Conservation (phyloP, 495 filamentous ascomycete species). For the Aspergillus olivimuriae region DNA sequence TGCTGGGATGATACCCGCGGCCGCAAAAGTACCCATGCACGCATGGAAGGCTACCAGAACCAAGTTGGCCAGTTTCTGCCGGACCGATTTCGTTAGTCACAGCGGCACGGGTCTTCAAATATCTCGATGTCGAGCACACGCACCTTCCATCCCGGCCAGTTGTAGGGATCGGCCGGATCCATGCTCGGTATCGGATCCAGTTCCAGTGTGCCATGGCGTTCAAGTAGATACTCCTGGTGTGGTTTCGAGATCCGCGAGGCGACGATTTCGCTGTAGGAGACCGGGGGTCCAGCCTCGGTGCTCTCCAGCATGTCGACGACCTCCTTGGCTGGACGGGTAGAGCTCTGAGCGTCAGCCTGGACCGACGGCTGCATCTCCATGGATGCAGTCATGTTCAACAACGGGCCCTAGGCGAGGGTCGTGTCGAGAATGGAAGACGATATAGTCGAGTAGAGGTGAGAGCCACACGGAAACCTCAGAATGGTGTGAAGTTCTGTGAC, state of each 20-base stretch:
- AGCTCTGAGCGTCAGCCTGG: slow-evolving; percentile 10
- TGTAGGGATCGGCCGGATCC: slow-evolving; percentile 47
- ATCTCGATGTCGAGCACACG: slow-evolving; percentile 10
- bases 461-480: too few relatives aligned
- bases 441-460: too few relatives aligned
- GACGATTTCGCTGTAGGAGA: slow-evolving; percentile 25
- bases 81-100: too few relatives aligned
- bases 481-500: too few relatives aligned
- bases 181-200: slow-evolving; percentile 47
- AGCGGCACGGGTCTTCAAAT: background rate
- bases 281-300: slow-evolving; percentile 19
- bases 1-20: slow-evolving; percentile 46
- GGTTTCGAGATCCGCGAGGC: slow-evolving; percentile 25
- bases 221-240: slow-evolving; percentile 46
- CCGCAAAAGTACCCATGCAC: slow-evolving; percentile 51
- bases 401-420: background rate
- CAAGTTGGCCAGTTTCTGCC: slow-evolving; percentile 48
- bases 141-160: slow-evolving; percentile 53
- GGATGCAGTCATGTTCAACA: slow-evolving; percentile 17
- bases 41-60: slow-evolving; percentile 50
- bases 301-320: slow-evolving; percentile 31
- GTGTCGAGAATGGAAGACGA: background rate
- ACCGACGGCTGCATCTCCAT: slow-evolving; percentile 17
- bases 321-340: slow-evolving; percentile 15
- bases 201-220: slow-evolving; percentile 48